Percentiles rank a stretch among this genome's conserved stretches.
Conservation (phyloP, 2,329 filamentous ascomycete genomes). For the Microdochium trichocladiopsis region DNA sequence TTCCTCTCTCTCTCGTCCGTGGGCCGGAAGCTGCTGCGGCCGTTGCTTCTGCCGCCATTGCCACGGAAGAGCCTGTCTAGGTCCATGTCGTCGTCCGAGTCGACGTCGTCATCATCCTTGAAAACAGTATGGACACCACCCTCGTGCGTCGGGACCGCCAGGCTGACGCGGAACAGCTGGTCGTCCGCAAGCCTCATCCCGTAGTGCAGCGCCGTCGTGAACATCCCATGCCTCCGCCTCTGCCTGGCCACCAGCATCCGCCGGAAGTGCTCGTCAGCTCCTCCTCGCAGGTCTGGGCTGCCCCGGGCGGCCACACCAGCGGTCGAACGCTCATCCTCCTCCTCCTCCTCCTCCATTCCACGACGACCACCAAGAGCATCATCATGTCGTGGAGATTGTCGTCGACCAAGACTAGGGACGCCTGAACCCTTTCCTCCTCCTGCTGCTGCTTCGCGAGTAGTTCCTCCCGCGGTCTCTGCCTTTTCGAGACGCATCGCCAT, state of each 20-base stretch:
- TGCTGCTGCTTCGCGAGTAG: too few species aligned
- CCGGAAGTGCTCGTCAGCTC: conserved; percentile 12
- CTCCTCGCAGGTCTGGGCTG: not conserved
- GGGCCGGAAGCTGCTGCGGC: too few species aligned
- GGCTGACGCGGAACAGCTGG: conserved; percentile 16
- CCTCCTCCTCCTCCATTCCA: too few species aligned
- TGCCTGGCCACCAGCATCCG: conserved; percentile 11
- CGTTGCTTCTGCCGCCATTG: not conserved
- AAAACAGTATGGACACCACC: conserved; percentile 19
- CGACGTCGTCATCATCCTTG: conserved; percentile 11
- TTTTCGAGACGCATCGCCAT: too few species aligned
- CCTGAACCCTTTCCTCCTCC: too few species aligned
- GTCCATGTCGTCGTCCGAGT: conserved; percentile 4
- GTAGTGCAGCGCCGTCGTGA: conserved; percentile 16
- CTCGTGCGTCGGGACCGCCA: conserved; percentile 11
- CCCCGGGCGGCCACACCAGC: too few species aligned
- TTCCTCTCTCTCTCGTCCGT: too few species aligned
- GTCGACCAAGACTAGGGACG: too few species aligned
- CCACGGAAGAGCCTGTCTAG: not conserved
- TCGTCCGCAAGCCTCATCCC: conserved; percentile 15
- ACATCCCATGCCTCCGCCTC: conserved; percentile 13
- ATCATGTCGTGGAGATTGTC: too few species aligned
- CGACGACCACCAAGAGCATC: too few species aligned
- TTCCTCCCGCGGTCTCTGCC: too few species aligned
- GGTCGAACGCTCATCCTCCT: too few species aligned